Evolutionary conservation across 2,329 filamentous ascomycete species (phyloP), one percentile per base, ranked within the genome.

Genomic region (Bisporella sp.): DNA sequence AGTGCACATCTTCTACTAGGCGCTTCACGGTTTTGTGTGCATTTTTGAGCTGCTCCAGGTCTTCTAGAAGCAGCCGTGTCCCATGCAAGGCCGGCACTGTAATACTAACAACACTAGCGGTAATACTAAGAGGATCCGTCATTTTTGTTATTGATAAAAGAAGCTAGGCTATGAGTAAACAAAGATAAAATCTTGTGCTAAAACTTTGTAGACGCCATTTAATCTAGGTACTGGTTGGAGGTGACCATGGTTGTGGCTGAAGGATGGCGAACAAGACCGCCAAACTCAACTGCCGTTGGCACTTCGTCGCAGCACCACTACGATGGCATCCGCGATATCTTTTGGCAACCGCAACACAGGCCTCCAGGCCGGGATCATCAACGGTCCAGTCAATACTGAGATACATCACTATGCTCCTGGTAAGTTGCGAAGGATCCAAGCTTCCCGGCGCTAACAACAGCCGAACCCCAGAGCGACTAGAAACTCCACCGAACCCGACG

Each of bases 41-140:
- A 58, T 69, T 59, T 46, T 55, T 64, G 50, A 68, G 54, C 49
- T 61, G 51, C 51, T 63, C 56, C 45, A 68, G 54, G 54, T 68
- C 63, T 31, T 62, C 57, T 50, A 64, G 49, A 45, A 68, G 59
- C 29, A 65, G 61, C 52, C 58, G 57, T 53, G 58, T 60, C 47
- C 54, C 58, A 42, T 68, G 62, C 45, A 65, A 55, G 49, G 64
- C 61, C 42, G 61, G 63, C 29, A 61, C 61, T 45, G 57, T 57
- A 46, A 67, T 58, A 48, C 64, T 58, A 11, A 65, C 59, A 30
- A 62, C 52, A 56, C 60, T 60, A 12, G 64, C 65, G 29, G 61
- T 54, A 54, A 66, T 54, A 47, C 64, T 65, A 45, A 68, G 58
- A 54, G 65, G 52, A 46, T 54, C 52, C 2, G 53, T 35, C 51